Evolutionary conservation across 2,329 filamentous ascomycete species (phyloP).

Genomic region (Lachnellula suecica): DNA sequence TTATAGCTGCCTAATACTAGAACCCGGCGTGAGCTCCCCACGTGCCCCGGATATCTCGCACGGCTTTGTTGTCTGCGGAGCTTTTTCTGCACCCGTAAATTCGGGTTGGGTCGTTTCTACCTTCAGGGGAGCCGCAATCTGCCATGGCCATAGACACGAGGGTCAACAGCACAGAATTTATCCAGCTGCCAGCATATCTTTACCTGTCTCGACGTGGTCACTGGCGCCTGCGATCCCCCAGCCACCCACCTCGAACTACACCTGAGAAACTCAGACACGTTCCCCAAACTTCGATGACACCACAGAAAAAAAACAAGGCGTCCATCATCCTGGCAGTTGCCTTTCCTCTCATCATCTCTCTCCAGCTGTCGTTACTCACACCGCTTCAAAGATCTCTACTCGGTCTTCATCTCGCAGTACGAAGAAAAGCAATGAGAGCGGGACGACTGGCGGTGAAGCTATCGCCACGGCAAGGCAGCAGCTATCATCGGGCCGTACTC

Average conservation of each 20-base stretch:
- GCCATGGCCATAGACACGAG: too few relatives aligned
- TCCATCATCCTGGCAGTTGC: background rate
- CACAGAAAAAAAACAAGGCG: background rate
- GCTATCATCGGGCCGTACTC: background rate
- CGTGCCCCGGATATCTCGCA: too few relatives aligned
- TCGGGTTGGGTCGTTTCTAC: too few relatives aligned
- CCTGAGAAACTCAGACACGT: background rate
- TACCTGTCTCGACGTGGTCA: background rate
- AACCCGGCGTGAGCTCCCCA: too few relatives aligned
- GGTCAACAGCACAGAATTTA: background rate
- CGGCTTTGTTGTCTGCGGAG: too few relatives aligned
- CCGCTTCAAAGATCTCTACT: background rate
- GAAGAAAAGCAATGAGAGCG: background rate
- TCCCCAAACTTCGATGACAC: background rate
- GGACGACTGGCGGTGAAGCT: background rate
- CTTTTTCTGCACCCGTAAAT: too few relatives aligned
- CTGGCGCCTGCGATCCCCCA: background rate
- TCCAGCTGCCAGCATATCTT: background rate
- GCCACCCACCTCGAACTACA: background rate
- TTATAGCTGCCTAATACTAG: too few relatives aligned
- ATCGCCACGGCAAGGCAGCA: background rate
- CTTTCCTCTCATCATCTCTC: background rate
- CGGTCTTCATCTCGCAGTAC: background rate
- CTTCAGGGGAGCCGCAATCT: too few relatives aligned
- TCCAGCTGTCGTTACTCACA: background rate